Evolutionary conservation across 805 yeast species (phyloP), one percentile per base, ranked within the genome.

Genomic region (Suhomyces faveliae): DNA sequence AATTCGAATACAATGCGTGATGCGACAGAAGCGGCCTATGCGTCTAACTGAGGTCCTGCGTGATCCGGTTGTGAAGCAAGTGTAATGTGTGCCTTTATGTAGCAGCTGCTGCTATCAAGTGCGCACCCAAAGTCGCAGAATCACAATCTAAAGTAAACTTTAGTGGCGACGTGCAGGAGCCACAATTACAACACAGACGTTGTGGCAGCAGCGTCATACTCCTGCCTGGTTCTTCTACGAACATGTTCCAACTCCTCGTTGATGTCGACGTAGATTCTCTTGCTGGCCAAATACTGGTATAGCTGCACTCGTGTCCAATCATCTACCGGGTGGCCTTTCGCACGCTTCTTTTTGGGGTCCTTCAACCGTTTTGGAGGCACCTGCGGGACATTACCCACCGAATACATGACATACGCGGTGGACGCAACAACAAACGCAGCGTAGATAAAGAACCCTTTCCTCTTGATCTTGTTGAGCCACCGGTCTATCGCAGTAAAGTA

Each of bases 401-500:
- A 45, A 44, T 59, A 67, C 48, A 63, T 56, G 11, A 62, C 59
- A 47, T 65, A 68, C 11, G 56, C 56, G 12, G 68, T 59, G 12
- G 68, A 59, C 12, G 51, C 61, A 15, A 70, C 48, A 8, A 73
- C 59, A 8, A 73, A 33, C 3, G 64, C 58, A 3, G 71, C 53
- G 48, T 67, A 73, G 17, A 70, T 27, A 48, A 67, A 66, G 43
- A 71, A 66, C 7, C 74, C 70, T 33, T 64, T 65, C 42, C 68
- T 60, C 54, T 64, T 66, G 49, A 68, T 46, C 49, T 52, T 55
- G 52, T 60, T 60, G 46, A 69, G 53, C 17, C 59, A 52, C 29
- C 67, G 53, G 46, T 70, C 71, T 9, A 71, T 48, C 10, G 65
- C 59, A 5, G 73, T 61, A 33, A 33, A 49, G 13, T 43, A 33